Evolutionary conservation across 139 green algal genomes (phyloP).

Genomic region (Asterochloris erici): DNA sequence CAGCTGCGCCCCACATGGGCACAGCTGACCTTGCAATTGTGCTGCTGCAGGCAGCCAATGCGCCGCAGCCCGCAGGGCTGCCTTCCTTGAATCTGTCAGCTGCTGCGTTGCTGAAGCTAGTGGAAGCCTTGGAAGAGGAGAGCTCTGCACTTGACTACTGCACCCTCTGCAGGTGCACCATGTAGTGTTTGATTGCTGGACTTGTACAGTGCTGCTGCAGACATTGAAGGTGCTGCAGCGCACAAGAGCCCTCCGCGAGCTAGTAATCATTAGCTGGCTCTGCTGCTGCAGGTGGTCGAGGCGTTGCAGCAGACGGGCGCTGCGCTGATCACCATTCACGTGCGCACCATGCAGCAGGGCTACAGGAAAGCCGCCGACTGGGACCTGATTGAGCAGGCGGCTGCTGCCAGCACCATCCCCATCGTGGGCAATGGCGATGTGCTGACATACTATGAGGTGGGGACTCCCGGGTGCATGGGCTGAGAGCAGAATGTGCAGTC

Average conservation of each 20-base stretch:
- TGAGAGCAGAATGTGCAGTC: too few species aligned
- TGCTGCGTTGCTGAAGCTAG: too few species aligned
- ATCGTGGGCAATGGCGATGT: constrained; percentile 78
- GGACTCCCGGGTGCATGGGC: too few species aligned
- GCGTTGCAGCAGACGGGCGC: constrained; percentile 62
- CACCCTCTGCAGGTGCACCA: too few species aligned
- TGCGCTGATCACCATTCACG: constrained; percentile 79
- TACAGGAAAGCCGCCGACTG: constrained; percentile 82
- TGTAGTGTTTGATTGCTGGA: not conserved
- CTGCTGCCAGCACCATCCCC: constrained; percentile 30
- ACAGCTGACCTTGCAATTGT: too few species aligned
- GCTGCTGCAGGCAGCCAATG: too few species aligned
- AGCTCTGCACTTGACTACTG: too few species aligned
- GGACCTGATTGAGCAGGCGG: constrained; percentile 54
- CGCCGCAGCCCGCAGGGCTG: too few species aligned
- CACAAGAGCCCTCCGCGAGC: not conserved
- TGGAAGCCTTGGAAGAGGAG: too few species aligned
- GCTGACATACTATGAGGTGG: constrained; percentile 62
- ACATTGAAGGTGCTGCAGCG: not conserved
- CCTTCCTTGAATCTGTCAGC: too few species aligned
- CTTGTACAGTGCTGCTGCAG: not conserved
- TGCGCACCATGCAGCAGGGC: constrained; percentile 77
- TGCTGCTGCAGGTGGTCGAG: constrained; percentile 33
- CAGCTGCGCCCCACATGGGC: too few species aligned
- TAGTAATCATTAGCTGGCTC: too few species aligned